Conservation (phyloP, 441 rosid species). For the Erysimum cheiri region DNA sequence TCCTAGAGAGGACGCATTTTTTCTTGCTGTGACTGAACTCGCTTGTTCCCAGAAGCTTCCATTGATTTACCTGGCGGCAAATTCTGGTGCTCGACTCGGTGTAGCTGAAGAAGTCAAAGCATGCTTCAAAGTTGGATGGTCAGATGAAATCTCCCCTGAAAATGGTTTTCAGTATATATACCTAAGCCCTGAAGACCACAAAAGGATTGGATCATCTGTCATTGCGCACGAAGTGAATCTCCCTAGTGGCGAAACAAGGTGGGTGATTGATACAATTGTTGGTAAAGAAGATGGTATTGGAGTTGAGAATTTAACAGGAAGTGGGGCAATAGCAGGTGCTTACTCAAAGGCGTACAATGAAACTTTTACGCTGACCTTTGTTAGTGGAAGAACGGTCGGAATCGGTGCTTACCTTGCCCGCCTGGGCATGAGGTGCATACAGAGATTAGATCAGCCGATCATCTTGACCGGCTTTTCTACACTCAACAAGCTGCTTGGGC, state of each 20-base stretch:
- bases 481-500: conserved; percentile 97
- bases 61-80: conserved; percentile 94
- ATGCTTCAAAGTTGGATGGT: conserved; percentile 96
- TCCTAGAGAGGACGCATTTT: conserved; percentile 97
- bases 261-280: conserved; percentile 95
- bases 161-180: conserved; percentile 92
- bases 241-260: conserved; percentile 78
- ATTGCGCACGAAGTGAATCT: conserved; percentile 91
- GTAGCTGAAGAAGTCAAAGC: conserved; percentile 96
- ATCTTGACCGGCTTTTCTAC: conserved; percentile 99
- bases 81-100: conserved; percentile 99
- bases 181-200: conserved; percentile 76
- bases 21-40: conserved; percentile 90
- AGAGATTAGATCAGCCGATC: conserved; percentile 98
- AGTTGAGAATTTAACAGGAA: conserved; percentile 95
- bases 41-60: conserved; percentile 95
- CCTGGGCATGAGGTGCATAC: conserved; percentile 99
- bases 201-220: conserved; percentile 76
- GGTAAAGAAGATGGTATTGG: conserved; percentile 99
- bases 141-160: conserved; percentile 85
- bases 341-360: conserved; percentile 98
- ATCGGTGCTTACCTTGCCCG: conserved; percentile 99
- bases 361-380: conserved; percentile 95
- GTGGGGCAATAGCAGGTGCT: conserved; percentile 99
- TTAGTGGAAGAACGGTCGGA: conserved; percentile 96